phyloP scores from a whole-genome alignment of 164 flowering plant species.

The Aristolochia contorta region DNA sequence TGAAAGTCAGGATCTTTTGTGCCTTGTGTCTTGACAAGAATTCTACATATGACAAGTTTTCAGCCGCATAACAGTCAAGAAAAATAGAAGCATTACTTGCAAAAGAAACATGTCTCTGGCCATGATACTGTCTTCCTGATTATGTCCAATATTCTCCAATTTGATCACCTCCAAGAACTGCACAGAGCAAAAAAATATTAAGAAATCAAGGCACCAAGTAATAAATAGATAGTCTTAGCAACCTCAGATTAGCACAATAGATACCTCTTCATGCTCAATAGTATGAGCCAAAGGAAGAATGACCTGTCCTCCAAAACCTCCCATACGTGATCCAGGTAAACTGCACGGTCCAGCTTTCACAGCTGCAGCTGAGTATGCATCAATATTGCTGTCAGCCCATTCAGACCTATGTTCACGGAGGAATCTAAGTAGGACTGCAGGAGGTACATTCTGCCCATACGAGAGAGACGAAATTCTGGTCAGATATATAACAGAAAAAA shows the following conservation, averaged over 20 bases:
- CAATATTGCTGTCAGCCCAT: constrained; percentile 90
- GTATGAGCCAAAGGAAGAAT: constrained; percentile 91
- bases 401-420: constrained; percentile 95
- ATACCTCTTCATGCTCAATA: constrained; percentile 91
- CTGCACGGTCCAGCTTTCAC: constrained; percentile 68
- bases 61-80: no score
- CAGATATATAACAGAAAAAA: no score
- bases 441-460: constrained; percentile 77
- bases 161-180: constrained; percentile 90
- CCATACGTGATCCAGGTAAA: constrained; percentile 61
- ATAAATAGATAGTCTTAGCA: no score
- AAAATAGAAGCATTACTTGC: constrained; percentile 36
- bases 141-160: constrained; percentile 56
- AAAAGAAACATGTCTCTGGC: constrained; percentile 76
- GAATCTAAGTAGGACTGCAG: constrained; percentile 84
- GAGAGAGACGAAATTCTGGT: neutral
- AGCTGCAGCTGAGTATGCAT: constrained; percentile 83
- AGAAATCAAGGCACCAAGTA: neutral
- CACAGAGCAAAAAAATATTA: neutral
- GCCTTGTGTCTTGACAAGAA: no score
- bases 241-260: neutral
- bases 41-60: no score
- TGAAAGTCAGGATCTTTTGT: no score
- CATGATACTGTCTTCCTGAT: constrained; percentile 65
- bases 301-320: constrained; percentile 74